Percentiles rank a stretch among this genome's conserved stretches.
Evolutionary conservation across 2,329 filamentous ascomycete species (phyloP).

Genomic region (Colletotrichum tamarilloi): DNA sequence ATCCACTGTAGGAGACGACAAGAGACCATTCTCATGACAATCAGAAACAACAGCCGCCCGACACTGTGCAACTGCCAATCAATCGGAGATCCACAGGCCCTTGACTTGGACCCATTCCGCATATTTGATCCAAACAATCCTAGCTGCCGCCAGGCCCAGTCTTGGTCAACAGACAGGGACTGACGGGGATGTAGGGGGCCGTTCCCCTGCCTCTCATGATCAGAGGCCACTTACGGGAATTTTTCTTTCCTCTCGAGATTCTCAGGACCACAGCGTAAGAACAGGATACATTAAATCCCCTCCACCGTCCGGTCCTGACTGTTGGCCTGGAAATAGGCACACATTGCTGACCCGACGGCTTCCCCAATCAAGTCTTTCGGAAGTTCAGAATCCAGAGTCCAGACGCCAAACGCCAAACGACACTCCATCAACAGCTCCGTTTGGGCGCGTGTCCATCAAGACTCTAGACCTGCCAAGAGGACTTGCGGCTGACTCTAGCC

Average conservation of each 20-base stretch:
- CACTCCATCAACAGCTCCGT: not conserved
- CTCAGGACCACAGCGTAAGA: slow-evolving; percentile 23
- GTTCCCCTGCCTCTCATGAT: slow-evolving; percentile 23
- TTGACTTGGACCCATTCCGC: slow-evolving; percentile 29
- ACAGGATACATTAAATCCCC: slow-evolving; percentile 19
- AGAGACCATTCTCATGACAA: slow-evolving; percentile 26
- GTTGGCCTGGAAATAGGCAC: slow-evolving; percentile 2
- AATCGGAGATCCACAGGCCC: slow-evolving; percentile 32
- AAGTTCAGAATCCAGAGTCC: not conserved
- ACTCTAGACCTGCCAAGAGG: slow-evolving; percentile 28
- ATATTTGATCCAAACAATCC: slow-evolving; percentile 34
- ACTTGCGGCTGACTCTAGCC: slow-evolving; percentile 26
- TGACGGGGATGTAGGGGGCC: slow-evolving; percentile 26
- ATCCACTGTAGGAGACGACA: slow-evolving; percentile 9
- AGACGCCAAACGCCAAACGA: not conserved
- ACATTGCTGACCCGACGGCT: not conserved
- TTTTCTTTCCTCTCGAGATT: slow-evolving; percentile 29
- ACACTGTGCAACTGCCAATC: slow-evolving; percentile 29
- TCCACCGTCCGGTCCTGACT: slow-evolving; percentile 22
- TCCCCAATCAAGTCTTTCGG: not conserved
- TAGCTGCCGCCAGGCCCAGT: slow-evolving; percentile 36
- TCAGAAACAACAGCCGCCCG: slow-evolving; percentile 33
- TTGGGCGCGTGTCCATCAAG: slow-evolving; percentile 11
- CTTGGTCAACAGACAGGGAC: slow-evolving; percentile 22
- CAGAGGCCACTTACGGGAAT: slow-evolving; percentile 2